Evolutionary conservation across 345 rosid species (phyloP).

Genomic region (Geranium brycei): DNA sequence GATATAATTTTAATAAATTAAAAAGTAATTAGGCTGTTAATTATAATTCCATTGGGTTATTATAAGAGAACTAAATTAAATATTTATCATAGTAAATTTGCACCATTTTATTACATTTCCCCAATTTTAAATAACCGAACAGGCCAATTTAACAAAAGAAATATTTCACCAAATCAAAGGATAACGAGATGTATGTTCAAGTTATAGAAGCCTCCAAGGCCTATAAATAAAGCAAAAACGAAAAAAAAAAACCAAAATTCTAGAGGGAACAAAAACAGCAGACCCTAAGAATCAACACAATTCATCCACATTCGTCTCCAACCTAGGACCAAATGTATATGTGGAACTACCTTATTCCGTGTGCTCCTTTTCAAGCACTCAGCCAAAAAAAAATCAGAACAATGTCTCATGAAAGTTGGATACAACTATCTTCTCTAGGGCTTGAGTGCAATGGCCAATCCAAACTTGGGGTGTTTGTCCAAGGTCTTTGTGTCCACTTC

Average conservation of each 20-base stretch:
- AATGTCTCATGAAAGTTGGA: not conserved
- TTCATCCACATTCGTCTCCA: not conserved
- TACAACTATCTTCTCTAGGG: slow-evolving; percentile 13
- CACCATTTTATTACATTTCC: too few species aligned
- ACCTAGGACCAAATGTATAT: not conserved
- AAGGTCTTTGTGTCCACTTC: slow-evolving; percentile 43
- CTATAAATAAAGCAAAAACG: too few species aligned
- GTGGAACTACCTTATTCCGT: not conserved
- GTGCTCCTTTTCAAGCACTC: not conserved
- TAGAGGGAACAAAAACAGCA: not conserved
- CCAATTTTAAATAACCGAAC: not conserved
- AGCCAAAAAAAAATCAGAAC: not conserved
- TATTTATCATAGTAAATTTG: too few species aligned
- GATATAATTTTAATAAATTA: too few species aligned
- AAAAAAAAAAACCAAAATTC: not conserved
- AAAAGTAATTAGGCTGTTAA: too few species aligned
- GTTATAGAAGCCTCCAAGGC: too few species aligned
- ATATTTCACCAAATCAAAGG: not conserved
- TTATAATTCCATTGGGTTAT: too few species aligned
- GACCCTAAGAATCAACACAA: not conserved
- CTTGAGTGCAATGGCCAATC: slow-evolving; percentile 40
- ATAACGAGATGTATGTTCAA: not conserved
- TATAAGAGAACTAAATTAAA: too few species aligned
- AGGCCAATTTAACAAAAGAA: not conserved
- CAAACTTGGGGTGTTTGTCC: slow-evolving; percentile 41